Evolutionary conservation across 495 filamentous ascomycete genomes (phyloP).

Genomic region (Platismatia glauca): DNA sequence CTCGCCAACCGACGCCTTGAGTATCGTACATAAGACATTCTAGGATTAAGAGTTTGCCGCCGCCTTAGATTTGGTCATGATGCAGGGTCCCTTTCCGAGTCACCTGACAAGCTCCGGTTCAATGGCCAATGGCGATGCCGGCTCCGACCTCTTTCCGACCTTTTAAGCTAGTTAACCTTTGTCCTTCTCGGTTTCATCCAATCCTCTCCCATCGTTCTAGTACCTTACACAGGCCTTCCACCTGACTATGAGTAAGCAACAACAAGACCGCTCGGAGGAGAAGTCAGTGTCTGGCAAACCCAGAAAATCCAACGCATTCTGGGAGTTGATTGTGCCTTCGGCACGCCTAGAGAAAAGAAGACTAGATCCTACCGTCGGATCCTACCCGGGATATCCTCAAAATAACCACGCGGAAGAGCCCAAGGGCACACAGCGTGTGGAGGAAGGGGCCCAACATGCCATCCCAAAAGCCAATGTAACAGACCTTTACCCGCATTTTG

Average conservation of each 20-base stretch:
- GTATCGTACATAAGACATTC: not conserved
- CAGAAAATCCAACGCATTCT: not conserved
- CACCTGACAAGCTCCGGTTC: not conserved
- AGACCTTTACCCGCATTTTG: not conserved
- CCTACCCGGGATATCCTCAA: not conserved
- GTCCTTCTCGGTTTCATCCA: not conserved
- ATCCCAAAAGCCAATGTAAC: not conserved
- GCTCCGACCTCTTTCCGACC: not conserved
- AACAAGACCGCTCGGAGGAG: not conserved
- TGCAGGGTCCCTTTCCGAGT: not conserved
- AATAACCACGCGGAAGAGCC: not conserved
- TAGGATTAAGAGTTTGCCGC: not conserved
- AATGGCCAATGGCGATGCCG: not conserved
- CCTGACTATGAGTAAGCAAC: not conserved
- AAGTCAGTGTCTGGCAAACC: not conserved
- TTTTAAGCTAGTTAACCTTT: not conserved
- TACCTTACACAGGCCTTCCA: not conserved
- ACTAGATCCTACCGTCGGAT: not conserved
- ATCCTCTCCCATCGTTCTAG: not conserved
- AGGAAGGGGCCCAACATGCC: not conserved
- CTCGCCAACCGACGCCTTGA: not conserved
- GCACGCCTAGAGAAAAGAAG: not conserved
- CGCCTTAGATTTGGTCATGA: not conserved
- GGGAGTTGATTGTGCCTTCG: not conserved
- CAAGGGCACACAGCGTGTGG: not conserved